Percentiles rank a stretch among this genome's conserved stretches.
These are phyloP conservation scores for Aureobasidium zeae DNA, from an alignment of 2,329 filamentous ascomycete species.

Conservation along the genomic window DNA sequence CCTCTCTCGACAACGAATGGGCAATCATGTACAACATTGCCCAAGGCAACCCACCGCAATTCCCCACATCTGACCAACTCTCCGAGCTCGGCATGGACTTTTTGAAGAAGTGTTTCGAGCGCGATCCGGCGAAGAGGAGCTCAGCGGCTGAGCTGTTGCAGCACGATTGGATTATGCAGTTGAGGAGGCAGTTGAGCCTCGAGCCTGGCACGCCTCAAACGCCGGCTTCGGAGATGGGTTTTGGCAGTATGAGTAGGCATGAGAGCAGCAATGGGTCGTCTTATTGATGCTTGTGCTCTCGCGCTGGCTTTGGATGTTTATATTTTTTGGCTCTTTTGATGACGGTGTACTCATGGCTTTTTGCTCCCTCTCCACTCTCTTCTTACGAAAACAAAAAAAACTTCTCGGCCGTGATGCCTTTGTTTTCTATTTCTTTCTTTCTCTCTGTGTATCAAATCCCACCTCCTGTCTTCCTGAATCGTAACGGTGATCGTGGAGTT, in stretches of 20 bases:
- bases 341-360: no score
- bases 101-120: constrained; percentile 72
- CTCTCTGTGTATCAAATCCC: no score
- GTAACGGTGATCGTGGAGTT: no score
- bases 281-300: no score
- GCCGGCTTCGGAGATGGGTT: constrained; percentile 24
- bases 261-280: constrained; percentile 10
- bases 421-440: no score
- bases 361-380: no score
- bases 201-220: constrained; percentile 40
- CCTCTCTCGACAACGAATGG: constrained; percentile 95
- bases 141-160: constrained; percentile 83
- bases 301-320: no score
- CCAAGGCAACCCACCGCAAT: constrained; percentile 82
- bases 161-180: constrained; percentile 71
- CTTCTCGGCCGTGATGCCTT: no score
- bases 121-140: constrained; percentile 68
- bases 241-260: constrained; percentile 11
- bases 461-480: no score
- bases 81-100: constrained; percentile 82
- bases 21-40: constrained; percentile 99
- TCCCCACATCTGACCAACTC: constrained; percentile 75
- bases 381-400: no score
- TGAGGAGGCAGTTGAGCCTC: constrained; percentile 38
- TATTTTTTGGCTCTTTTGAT: no score